phyloP scores from a whole-genome alignment of 2,329 filamentous ascomycete genomes.

The Hypomyces perniciosus region DNA sequence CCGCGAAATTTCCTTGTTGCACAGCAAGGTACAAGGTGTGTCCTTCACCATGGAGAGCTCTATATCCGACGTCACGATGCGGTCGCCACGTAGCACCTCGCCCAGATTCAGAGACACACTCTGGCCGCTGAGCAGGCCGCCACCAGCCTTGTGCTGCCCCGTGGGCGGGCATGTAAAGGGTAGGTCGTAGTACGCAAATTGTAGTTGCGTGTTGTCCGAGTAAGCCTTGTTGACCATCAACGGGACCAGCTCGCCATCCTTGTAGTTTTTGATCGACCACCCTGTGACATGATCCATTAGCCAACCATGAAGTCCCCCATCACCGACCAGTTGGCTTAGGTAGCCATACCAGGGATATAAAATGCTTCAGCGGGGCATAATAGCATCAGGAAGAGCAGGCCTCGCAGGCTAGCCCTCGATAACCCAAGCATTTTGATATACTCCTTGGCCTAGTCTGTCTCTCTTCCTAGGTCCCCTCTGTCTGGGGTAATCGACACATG shows the following conservation, averaged over 20 bases:
- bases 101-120: conserved; percentile 78
- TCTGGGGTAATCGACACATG: background rate
- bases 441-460: background rate
- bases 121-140: conserved; percentile 66
- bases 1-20: conserved; percentile 59
- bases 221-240: conserved; percentile 91
- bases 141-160: conserved; percentile 58
- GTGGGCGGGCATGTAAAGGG: conserved; percentile 81
- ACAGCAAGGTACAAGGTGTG: conserved; percentile 65
- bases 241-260: conserved; percentile 68
- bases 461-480: background rate
- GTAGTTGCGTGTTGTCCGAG: conserved; percentile 82
- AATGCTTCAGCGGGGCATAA: conserved; percentile 52
- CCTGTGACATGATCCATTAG: conserved; percentile 37
- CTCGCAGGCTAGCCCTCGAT: conserved; percentile 30
- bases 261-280: conserved; percentile 77
- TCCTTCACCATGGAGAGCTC: conserved; percentile 73
- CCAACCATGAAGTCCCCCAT: background rate
- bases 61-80: conserved; percentile 79
- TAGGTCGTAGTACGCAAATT: conserved; percentile 84
- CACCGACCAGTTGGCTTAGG: conserved; percentile 6
- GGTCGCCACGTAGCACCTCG: conserved; percentile 80
- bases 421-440: conserved; percentile 15
- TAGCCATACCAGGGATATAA: conserved; percentile 71
- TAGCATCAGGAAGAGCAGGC: conserved; percentile 38